phyloP scores from a whole-genome alignment of 768 basidiomycete species.

The Hygrophorus pudorinus region DNA sequence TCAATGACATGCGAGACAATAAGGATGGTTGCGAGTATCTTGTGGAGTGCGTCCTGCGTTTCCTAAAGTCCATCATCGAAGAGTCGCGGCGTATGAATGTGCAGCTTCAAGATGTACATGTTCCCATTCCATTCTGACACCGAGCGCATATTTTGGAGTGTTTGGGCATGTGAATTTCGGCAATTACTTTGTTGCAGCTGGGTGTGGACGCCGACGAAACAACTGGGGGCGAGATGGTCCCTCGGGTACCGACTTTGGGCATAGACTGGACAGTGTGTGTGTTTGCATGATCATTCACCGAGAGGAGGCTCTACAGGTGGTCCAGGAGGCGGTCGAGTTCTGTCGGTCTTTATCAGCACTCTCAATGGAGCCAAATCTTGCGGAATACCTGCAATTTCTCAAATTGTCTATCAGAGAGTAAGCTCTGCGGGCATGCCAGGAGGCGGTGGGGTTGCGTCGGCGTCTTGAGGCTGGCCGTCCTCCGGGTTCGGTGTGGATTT shows the following conservation, averaged over 20 bases:
- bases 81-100: not conserved
- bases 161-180: too few species aligned
- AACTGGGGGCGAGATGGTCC: not conserved
- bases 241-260: not conserved
- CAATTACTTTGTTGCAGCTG: not conserved
- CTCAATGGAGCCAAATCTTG: not conserved
- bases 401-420: not conserved
- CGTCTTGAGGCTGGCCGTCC: not conserved
- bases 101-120: not conserved
- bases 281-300: not conserved
- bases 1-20: not conserved
- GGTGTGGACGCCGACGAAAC: not conserved
- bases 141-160: too few species aligned
- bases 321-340: not conserved
- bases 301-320: not conserved
- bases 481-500: not conserved
- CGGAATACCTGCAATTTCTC: not conserved
- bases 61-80: not conserved
- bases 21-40: slow-evolving; percentile 1
- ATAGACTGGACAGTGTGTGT: not conserved
- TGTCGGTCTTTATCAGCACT: not conserved
- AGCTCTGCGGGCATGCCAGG: not conserved
- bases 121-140: too few species aligned
- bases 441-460: not conserved
- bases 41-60: not conserved